A percentile compares a stretch with the other conserved stretches of the same genome.
phyloP scores from a whole-genome alignment of 2,329 filamentous ascomycete genomes.

The Claviceps paspali region DNA sequence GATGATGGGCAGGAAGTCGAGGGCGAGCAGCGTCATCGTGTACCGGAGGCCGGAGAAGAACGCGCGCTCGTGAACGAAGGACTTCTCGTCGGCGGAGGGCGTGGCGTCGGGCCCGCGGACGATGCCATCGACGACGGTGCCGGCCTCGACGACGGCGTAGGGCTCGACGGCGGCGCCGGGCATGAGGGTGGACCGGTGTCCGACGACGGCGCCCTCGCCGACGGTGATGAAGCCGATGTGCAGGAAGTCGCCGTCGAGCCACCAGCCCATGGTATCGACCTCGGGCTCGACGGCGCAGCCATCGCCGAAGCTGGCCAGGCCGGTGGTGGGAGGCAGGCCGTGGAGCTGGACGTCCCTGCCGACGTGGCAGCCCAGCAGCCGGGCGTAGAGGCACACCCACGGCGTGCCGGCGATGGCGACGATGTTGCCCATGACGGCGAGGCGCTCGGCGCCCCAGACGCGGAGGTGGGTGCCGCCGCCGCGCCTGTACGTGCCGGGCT shows the following conservation, averaged over 20 bases:
- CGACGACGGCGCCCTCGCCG: slow-evolving; percentile 9
- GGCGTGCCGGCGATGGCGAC: slow-evolving; percentile 8
- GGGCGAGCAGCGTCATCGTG: slow-evolving; percentile 5
- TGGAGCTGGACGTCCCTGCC: slow-evolving; percentile 10
- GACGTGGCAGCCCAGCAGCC: slow-evolving; percentile 9
- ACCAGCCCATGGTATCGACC: slow-evolving; percentile 10
- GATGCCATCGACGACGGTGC: slow-evolving; percentile 7
- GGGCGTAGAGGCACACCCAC: slow-evolving; percentile 8
- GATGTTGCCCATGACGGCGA: slow-evolving; percentile 6
- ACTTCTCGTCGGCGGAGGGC: slow-evolving; percentile 1
- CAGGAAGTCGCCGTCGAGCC: slow-evolving; percentile 11
- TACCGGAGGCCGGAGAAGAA: slow-evolving; percentile 5
- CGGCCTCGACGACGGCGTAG: slow-evolving; percentile 7
- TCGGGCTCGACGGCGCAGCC: slow-evolving; percentile 10
- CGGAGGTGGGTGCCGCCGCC: slow-evolving; percentile 8
- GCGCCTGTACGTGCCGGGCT: slow-evolving; percentile 8
- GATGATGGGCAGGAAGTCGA: slow-evolving; percentile 8
- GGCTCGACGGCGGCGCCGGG: slow-evolving; percentile 8
- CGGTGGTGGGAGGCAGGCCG: slow-evolving; percentile 7
- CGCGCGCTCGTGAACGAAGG: neutral
- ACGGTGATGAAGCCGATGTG: slow-evolving; percentile 9
- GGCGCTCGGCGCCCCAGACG: slow-evolving; percentile 9
- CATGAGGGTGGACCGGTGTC: slow-evolving; percentile 9
- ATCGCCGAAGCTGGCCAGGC: slow-evolving; percentile 9
- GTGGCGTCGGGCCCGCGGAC: slow-evolving; percentile 3